A percentile compares a stretch with the other conserved stretches of the same genome.
Conservation (phyloP, 2,329 filamentous ascomycete genomes). For the Aspergillus luchuensis region DNA sequence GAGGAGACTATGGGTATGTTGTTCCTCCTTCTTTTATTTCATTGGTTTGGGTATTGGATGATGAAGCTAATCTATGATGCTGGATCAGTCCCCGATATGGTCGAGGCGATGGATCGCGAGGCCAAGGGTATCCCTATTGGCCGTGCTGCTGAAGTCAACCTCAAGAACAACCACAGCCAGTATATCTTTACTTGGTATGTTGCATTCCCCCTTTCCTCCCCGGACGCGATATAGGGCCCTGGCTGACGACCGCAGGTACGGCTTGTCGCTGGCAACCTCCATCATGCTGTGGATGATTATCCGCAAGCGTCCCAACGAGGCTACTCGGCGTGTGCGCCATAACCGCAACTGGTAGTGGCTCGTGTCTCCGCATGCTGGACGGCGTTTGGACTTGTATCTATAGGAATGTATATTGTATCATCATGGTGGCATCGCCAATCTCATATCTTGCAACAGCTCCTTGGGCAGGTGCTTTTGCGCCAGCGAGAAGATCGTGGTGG, state of each 20-base stretch:
- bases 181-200: slow-evolving; percentile 98
- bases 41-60: not conserved
- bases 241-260: slow-evolving; percentile 66
- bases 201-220: not conserved
- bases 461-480: slow-evolving; percentile 79
- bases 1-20: slow-evolving; percentile 87
- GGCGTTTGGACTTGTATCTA: slow-evolving; percentile 37
- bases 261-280: slow-evolving; percentile 77
- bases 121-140: slow-evolving; percentile 86
- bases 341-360: slow-evolving; percentile 69
- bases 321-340: slow-evolving; percentile 72
- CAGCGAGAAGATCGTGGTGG: slow-evolving; percentile 79
- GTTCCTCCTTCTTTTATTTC: not conserved
- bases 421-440: slow-evolving; percentile 42
- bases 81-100: slow-evolving; percentile 70
- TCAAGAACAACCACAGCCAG: slow-evolving; percentile 95
- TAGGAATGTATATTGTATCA: slow-evolving; percentile 20
- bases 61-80: not conserved
- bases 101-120: slow-evolving; percentile 74
- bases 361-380: slow-evolving; percentile 29
- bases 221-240: not conserved
- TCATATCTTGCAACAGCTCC: slow-evolving; percentile 79
- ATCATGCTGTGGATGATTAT: slow-evolving; percentile 97
- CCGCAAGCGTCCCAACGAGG: slow-evolving; percentile 77
- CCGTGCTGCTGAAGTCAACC: slow-evolving; percentile 81